phyloP scores from a whole-genome alignment of 768 basidiomycete genomes.

The Imleria badia region DNA sequence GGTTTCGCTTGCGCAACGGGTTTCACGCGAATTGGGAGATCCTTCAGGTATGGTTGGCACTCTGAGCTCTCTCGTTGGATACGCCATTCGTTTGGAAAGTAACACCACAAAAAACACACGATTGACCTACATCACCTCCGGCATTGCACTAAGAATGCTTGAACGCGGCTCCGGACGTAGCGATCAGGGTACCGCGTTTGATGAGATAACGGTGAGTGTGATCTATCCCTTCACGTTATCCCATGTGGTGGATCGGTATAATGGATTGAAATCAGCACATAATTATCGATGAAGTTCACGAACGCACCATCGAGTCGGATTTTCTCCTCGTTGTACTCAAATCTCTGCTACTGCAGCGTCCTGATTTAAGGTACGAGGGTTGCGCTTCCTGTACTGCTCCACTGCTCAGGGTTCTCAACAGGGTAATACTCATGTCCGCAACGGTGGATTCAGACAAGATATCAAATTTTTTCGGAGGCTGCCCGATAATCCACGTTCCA shows the following conservation, averaged over 20 bases:
- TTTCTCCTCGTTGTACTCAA: slow-evolving; percentile 94
- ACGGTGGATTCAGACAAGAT: slow-evolving; percentile 92
- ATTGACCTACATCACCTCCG: slow-evolving; percentile 86
- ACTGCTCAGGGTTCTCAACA: slow-evolving; percentile 30
- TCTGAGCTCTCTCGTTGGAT: slow-evolving; percentile 79
- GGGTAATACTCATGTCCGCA: slow-evolving; percentile 95
- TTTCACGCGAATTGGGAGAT: slow-evolving; percentile 92
- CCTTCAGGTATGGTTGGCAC: slow-evolving; percentile 75
- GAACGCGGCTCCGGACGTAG: slow-evolving; percentile 74
- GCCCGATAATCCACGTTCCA: slow-evolving; percentile 83
- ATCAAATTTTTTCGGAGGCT: slow-evolving; percentile 82
- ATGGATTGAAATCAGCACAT: slow-evolving; percentile 60
- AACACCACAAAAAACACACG: slow-evolving; percentile 78
- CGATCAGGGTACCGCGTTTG: slow-evolving; percentile 78
- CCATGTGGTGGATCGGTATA: background rate
- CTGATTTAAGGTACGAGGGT: slow-evolving; percentile 73
- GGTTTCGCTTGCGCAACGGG: slow-evolving; percentile 90
- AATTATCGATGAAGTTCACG: slow-evolving; percentile 97
- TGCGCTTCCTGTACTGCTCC: background rate
- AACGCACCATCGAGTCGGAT: slow-evolving; percentile 95
- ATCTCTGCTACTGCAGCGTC: slow-evolving; percentile 69
- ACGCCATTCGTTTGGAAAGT: slow-evolving; percentile 91
- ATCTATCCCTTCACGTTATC: slow-evolving; percentile 2
- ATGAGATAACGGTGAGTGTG: slow-evolving; percentile 86
- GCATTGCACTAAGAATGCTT: slow-evolving; percentile 96